Conservation (phyloP, 2,329 filamentous ascomycete genomes). For the Madurella mycetomatis region DNA sequence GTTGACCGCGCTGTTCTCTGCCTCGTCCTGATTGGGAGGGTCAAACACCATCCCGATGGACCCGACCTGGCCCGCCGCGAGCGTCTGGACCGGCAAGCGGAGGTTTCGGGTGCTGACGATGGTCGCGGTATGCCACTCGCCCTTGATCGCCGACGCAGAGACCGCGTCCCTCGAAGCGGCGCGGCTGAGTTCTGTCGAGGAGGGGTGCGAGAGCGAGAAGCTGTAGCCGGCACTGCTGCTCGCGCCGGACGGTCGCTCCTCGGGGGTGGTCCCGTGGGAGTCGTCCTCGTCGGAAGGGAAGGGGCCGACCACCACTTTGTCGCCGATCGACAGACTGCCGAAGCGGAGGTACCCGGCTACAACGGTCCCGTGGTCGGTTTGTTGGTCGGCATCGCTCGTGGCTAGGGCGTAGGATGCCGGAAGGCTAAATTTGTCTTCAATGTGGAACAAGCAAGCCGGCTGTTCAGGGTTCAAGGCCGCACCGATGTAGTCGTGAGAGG, state of each 20-base stretch:
- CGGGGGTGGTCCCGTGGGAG: conserved; percentile 36
- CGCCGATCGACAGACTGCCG: conserved; percentile 71
- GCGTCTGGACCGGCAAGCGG: conserved; percentile 70
- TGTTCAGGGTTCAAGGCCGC: conserved; percentile 54
- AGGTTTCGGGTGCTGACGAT: conserved; percentile 87
- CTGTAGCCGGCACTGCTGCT: conserved; percentile 41
- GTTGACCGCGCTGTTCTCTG: conserved; percentile 21
- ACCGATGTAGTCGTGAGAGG: conserved; percentile 51
- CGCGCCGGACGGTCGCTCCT: conserved; percentile 40
- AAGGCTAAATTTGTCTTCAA: conserved; percentile 84
- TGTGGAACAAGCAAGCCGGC: conserved; percentile 69
- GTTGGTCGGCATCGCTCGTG: conserved; percentile 36
- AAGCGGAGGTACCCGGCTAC: conserved; percentile 81
- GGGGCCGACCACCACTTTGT: conserved; percentile 74
- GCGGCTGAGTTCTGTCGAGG: conserved; percentile 49
- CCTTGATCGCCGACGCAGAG: conserved; percentile 49
- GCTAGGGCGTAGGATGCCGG: conserved; percentile 56
- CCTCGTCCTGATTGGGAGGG: conserved; percentile 30
- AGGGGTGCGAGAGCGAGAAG: conserved; percentile 49
- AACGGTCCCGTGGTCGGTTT: conserved; percentile 59
- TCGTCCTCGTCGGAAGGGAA: conserved; percentile 58
- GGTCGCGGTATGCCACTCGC: conserved; percentile 74
- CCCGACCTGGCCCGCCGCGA: conserved; percentile 79
- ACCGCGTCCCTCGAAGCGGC: conserved; percentile 51
- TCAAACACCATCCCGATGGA: conserved; percentile 76